Percentiles rank a stretch among this genome's conserved stretches.
Conservation (phyloP, 2,329 filamentous ascomycete genomes). For the Lomentospora prolificans region DNA sequence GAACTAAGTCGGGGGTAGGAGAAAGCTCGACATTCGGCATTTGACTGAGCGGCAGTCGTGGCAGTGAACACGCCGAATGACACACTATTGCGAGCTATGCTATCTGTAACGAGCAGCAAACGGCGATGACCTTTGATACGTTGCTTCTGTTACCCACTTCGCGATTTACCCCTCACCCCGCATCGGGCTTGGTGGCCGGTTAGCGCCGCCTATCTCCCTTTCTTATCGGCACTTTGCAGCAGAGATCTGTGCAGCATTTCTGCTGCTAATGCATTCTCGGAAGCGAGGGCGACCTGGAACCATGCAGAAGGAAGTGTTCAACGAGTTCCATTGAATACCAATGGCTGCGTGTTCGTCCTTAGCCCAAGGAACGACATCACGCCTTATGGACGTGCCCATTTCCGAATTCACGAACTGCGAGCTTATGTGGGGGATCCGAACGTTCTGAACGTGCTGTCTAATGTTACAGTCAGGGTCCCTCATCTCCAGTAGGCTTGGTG, state of each 20-base stretch:
- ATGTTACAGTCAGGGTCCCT: neutral
- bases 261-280: neutral
- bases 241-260: neutral
- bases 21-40: conserved; percentile 5
- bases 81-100: neutral
- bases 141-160: neutral
- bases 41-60: neutral
- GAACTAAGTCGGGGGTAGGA: neutral
- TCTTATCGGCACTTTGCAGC: neutral
- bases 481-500: too few relatives aligned
- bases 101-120: neutral
- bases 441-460: neutral
- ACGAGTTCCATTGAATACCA: neutral
- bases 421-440: neutral
- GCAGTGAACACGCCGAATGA: neutral
- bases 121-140: neutral
- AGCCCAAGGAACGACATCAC: neutral
- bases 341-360: neutral
- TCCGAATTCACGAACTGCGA: neutral
- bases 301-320: neutral
- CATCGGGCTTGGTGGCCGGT: neutral
- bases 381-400: neutral
- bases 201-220: neutral
- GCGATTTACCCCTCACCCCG: conserved; percentile 1
- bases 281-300: neutral